phyloP scores from a whole-genome alignment of 1,284 basidiomycete species.

The Takashimella koratensis region DNA sequence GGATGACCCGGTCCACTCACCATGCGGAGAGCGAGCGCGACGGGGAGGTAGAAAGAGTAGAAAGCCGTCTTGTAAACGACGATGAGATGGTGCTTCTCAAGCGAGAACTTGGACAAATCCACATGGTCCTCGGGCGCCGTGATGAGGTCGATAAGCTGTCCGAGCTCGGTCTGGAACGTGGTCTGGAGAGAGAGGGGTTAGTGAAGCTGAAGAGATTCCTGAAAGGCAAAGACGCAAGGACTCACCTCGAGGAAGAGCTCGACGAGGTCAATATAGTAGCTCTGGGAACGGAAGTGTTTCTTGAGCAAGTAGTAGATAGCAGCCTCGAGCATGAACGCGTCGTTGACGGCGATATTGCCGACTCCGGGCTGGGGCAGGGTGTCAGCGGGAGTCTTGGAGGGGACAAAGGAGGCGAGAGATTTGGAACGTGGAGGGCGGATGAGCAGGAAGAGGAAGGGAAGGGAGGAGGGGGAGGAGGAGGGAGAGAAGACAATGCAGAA shows the following conservation, averaged over 20 bases:
- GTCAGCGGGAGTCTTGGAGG: not conserved
- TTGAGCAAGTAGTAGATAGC: conserved; percentile 91
- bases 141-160: conserved; percentile 92
- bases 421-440: not conserved
- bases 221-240: conserved; percentile 1
- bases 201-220: not conserved
- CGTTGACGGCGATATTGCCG: conserved; percentile 90
- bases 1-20: too few relatives aligned
- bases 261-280: conserved; percentile 82
- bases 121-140: conserved; percentile 89
- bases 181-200: conserved; percentile 53
- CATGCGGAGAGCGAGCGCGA: conserved; percentile 85
- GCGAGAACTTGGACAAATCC: conserved; percentile 81
- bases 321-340: conserved; percentile 92
- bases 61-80: conserved; percentile 97
- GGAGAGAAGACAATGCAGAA: not conserved
- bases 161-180: conserved; percentile 92
- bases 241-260: conserved; percentile 83
- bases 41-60: conserved; percentile 98
- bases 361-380: conserved; percentile 56
- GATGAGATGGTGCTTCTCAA: conserved; percentile 79
- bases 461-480: not conserved
- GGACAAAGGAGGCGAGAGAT: not conserved
- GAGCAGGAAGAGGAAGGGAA: not conserved
- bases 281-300: conserved; percentile 75